Evolutionary conservation across 2,329 filamentous ascomycete genomes (phyloP).

Genomic region (Penicillium oxalicum): DNA sequence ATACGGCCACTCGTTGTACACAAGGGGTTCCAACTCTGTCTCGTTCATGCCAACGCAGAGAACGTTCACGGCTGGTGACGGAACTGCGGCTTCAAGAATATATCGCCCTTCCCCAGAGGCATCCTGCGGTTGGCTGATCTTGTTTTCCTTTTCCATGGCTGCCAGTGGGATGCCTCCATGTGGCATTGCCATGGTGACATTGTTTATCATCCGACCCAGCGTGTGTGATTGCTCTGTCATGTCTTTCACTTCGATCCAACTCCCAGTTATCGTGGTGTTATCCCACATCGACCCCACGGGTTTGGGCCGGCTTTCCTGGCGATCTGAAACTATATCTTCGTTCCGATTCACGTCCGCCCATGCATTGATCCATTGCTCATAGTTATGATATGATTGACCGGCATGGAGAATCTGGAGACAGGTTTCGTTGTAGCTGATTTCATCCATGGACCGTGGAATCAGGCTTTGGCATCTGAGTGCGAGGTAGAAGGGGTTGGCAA

Average conservation of each 20-base stretch:
- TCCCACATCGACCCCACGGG: conserved; percentile 62
- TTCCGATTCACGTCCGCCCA: conserved; percentile 50
- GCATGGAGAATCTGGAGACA: conserved; percentile 66
- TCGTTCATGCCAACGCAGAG: conserved; percentile 62
- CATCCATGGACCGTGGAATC: conserved; percentile 43
- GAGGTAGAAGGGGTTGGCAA: conserved; percentile 58
- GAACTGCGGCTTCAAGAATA: conserved; percentile 60
- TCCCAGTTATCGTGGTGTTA: conserved; percentile 63
- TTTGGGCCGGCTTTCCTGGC: conserved; percentile 48
- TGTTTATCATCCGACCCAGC: conserved; percentile 60
- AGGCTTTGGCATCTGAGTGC: conserved; percentile 56
- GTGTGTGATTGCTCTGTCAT: conserved; percentile 47
- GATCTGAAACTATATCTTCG: conserved; percentile 37
- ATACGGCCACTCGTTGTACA: conserved; percentile 58
- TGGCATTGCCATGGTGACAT: conserved; percentile 71
- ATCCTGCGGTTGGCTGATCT: conserved; percentile 63
- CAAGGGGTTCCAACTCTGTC: conserved; percentile 56
- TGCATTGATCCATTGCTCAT: conserved; percentile 53
- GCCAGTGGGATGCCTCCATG: conserved; percentile 65
- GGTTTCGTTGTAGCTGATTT: conserved; percentile 41
- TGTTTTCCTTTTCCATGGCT: conserved; percentile 55
- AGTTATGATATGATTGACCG: conserved; percentile 63
- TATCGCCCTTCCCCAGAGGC: conserved; percentile 64
- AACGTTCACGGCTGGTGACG: conserved; percentile 65
- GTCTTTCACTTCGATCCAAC: conserved; percentile 62